Conservation (phyloP, 2,329 filamentous ascomycete species). For the Fusarium sp. region DNA sequence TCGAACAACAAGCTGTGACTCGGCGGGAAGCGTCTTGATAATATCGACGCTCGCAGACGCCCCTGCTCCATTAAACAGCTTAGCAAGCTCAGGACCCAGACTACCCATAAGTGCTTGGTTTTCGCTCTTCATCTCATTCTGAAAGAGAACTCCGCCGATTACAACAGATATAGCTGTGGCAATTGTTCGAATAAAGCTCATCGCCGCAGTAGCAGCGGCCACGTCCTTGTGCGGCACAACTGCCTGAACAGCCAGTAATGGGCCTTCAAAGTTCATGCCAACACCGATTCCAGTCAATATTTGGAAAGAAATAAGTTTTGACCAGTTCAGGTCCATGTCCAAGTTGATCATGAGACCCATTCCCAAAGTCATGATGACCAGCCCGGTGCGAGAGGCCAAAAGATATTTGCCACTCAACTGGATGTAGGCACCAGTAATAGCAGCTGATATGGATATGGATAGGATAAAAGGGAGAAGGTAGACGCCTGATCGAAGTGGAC, state of each 20-base stretch:
- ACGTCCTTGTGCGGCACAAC: constrained; percentile 71
- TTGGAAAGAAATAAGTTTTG: constrained; percentile 67
- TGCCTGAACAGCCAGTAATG: constrained; percentile 74
- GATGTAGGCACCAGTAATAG: constrained; percentile 58
- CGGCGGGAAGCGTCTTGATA: constrained; percentile 53
- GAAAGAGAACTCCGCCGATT: constrained; percentile 78
- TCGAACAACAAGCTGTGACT: constrained; percentile 43
- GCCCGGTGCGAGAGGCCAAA: constrained; percentile 66
- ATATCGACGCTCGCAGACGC: constrained; percentile 70
- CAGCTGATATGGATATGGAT: constrained; percentile 60
- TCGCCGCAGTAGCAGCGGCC: constrained; percentile 72
- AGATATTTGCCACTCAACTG: constrained; percentile 70
- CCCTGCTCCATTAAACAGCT: constrained; percentile 64
- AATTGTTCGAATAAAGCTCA: constrained; percentile 73
- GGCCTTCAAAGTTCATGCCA: constrained; percentile 73
- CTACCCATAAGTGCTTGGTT: constrained; percentile 58
- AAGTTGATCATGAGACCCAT: constrained; percentile 70
- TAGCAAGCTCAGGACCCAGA: constrained; percentile 62
- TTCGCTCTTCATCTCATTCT: constrained; percentile 73
- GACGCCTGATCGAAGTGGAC: constrained; percentile 71
- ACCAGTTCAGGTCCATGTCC: constrained; percentile 62
- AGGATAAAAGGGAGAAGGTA: constrained; percentile 73
- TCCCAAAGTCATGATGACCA: constrained; percentile 69
- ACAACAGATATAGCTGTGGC: constrained; percentile 75
- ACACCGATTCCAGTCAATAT: constrained; percentile 71